phyloP scores from a whole-genome alignment of 2,329 filamentous ascomycete genomes.

The Diplodia seriata region DNA sequence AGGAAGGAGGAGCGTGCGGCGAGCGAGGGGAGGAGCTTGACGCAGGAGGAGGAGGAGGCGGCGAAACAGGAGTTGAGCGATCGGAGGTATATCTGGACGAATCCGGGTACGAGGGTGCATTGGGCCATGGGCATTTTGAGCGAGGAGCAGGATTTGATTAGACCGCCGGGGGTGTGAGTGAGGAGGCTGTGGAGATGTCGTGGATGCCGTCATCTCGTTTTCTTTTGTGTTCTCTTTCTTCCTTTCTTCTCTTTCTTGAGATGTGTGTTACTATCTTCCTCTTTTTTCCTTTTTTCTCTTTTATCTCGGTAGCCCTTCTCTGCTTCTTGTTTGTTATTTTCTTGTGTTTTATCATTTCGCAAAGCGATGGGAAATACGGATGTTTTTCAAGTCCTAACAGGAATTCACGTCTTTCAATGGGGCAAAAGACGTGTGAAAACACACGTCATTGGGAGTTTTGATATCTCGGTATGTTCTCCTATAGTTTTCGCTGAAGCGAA shows the following conservation, averaged over 20 bases:
- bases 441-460: background rate
- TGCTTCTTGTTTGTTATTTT: background rate
- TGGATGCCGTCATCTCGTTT: too few relatives aligned
- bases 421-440: background rate
- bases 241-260: background rate
- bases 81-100: conserved; percentile 27
- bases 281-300: background rate
- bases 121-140: conserved; percentile 33
- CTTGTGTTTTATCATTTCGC: background rate
- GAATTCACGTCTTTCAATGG: background rate
- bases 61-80: conserved; percentile 21
- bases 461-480: background rate
- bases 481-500: background rate
- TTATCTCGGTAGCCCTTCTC: background rate
- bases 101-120: conserved; percentile 30
- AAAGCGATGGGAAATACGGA: conserved; percentile 4
- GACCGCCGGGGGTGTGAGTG: conserved; percentile 9
- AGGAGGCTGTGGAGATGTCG: background rate
- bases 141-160: conserved; percentile 26
- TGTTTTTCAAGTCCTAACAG: background rate
- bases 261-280: background rate
- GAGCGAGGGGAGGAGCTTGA: conserved; percentile 15
- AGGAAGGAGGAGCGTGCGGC: conserved; percentile 8
- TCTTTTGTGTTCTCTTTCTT: background rate
- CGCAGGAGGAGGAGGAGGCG: conserved; percentile 11